phyloP scores from a whole-genome alignment of 768 basidiomycete species.

The Psilocybe sp. region DNA sequence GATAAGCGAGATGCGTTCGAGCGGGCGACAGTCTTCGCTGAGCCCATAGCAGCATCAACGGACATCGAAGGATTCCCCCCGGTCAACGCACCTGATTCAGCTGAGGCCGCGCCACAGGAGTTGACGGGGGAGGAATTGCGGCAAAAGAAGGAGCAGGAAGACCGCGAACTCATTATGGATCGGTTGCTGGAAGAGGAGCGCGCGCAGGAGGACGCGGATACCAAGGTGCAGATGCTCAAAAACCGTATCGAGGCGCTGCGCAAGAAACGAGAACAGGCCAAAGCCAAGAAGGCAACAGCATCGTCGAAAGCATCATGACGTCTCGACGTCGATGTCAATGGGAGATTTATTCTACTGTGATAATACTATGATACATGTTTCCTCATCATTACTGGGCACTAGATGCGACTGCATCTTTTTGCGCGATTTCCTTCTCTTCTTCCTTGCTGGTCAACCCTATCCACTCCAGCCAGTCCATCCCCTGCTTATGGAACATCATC shows the following conservation, averaged over 20 bases:
- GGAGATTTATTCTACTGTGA: conserved; percentile 3
- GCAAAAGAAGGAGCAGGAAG: conserved; percentile 60
- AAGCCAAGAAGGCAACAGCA: conserved; percentile 10
- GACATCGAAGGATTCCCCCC: conserved; percentile 48
- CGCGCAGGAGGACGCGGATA: conserved; percentile 86
- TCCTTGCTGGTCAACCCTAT: conserved; percentile 36
- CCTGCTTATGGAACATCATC: conserved; percentile 95
- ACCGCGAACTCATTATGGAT: conserved; percentile 83
- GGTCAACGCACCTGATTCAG: conserved; percentile 18
- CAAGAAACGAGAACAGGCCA: conserved; percentile 30
- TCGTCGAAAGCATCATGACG: background rate
- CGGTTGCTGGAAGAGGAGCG: conserved; percentile 80
- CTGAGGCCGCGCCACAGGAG: conserved; percentile 26
- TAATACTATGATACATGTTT: background rate
- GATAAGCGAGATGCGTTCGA: conserved; percentile 53
- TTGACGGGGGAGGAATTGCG: conserved; percentile 43
- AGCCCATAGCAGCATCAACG: conserved; percentile 55
- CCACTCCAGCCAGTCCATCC: conserved; percentile 74
- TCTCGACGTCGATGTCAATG: background rate
- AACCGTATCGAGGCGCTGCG: conserved; percentile 58
- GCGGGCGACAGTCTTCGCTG: conserved; percentile 68
- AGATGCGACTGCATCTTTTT: background rate
- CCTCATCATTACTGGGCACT: conserved; percentile 1
- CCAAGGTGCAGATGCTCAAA: conserved; percentile 65
- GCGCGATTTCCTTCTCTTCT: conserved; percentile 7